phyloP scores from a whole-genome alignment of 2,329 filamentous ascomycete species.

The Tetracladium maxilliforme region DNA sequence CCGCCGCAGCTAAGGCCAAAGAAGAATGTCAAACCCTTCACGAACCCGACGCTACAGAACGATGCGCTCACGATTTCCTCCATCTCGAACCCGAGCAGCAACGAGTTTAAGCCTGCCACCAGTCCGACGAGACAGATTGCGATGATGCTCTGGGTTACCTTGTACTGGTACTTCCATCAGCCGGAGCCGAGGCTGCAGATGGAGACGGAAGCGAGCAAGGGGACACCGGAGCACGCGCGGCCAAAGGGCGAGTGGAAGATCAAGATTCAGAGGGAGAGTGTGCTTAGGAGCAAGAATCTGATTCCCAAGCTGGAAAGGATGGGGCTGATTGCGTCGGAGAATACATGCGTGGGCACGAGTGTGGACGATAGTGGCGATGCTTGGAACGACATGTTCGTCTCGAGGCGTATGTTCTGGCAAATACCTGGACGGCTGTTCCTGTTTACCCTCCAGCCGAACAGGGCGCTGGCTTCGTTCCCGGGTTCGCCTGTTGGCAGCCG shows the following conservation, averaged over 20 bases:
- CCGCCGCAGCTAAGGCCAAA: slow-evolving; percentile 6
- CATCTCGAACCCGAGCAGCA: slow-evolving; percentile 69
- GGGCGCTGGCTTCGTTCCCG: slow-evolving; percentile 19
- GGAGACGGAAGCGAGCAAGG: slow-evolving; percentile 43
- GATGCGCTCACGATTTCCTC: slow-evolving; percentile 87
- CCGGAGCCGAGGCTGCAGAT: slow-evolving; percentile 53
- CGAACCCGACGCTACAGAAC: slow-evolving; percentile 56
- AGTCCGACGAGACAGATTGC: slow-evolving; percentile 83
- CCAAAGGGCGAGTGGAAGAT: slow-evolving; percentile 81
- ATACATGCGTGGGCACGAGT: slow-evolving; percentile 58
- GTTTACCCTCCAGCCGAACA: slow-evolving; percentile 57
- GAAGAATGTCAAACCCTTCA: slow-evolving; percentile 47
- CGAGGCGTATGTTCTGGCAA: slow-evolving; percentile 79
- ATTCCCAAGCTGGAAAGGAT: slow-evolving; percentile 87
- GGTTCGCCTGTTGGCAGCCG: slow-evolving; percentile 37
- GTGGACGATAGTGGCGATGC: slow-evolving; percentile 45
- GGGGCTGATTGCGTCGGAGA: slow-evolving; percentile 65
- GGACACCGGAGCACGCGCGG: slow-evolving; percentile 53
- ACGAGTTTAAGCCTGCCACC: slow-evolving; percentile 63
- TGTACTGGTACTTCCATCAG: slow-evolving; percentile 98
- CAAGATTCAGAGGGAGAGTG: slow-evolving; percentile 72
- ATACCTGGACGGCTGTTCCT: slow-evolving; percentile 75
- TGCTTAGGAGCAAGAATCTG: slow-evolving; percentile 64
- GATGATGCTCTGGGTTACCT: slow-evolving; percentile 89
- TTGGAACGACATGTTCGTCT: slow-evolving; percentile 74